These are phyloP conservation scores for Chaetomium globosum DNA, from an alignment of 2,329 filamentous ascomycete species.

Conservation along the genomic window DNA sequence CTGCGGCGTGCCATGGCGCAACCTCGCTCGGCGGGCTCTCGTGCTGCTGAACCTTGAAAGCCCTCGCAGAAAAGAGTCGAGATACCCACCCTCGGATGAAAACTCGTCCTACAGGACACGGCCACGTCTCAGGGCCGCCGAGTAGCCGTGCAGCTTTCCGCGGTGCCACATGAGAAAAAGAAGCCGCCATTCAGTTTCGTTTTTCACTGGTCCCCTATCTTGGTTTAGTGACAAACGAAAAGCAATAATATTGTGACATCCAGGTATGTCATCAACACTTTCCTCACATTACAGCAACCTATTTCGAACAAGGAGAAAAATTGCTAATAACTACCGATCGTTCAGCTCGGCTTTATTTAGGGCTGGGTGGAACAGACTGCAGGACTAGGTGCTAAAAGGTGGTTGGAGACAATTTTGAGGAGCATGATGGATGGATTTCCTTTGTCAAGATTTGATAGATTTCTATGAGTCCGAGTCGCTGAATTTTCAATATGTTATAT, in stretches of 20 bases:
- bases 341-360: not conserved
- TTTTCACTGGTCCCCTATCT: not conserved
- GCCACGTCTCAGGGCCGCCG: too few relatives aligned
- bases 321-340: not conserved
- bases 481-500: not conserved
- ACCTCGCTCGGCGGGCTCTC: not conserved
- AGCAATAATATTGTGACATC: not conserved
- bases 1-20: constrained; percentile 11
- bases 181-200: not conserved
- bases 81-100: not conserved
- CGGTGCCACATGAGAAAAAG: not conserved
- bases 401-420: too few relatives aligned
- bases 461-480: not conserved
- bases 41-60: not conserved
- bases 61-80: not conserved
- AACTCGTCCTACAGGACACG: not conserved
- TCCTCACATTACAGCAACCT: not conserved
- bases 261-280: not conserved
- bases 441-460: not conserved
- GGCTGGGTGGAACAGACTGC: not conserved
- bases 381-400: not conserved
- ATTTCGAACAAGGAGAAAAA: not conserved
- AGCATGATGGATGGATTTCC: not conserved
- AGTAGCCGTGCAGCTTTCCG: not conserved
- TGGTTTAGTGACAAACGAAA: not conserved